Evolutionary conservation across 768 basidiomycete species (phyloP), one percentile per base, ranked within the genome.

Genomic region (Tulasnella sp.): DNA sequence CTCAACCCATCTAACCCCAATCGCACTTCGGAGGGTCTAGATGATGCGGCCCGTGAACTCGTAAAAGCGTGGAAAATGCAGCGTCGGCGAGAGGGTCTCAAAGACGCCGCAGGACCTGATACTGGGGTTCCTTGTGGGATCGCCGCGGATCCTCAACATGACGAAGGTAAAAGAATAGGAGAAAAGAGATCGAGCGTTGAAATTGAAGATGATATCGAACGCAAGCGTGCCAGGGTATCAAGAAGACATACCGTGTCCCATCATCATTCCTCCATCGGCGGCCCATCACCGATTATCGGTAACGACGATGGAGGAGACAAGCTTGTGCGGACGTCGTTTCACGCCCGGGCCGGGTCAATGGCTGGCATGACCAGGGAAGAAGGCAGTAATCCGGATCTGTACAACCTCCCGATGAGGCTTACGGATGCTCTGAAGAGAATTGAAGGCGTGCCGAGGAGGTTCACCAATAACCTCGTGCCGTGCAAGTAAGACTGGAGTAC

Each of bases 61-160:
- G 50, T 52, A 19, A 52, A 52, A 7, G 50, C 31, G 12, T 52
- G 50, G 50, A 52, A 52, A 36, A 12, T 52, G 17, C 50, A 52
- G 34, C 8, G 50, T 9, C 35, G 50, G 36, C 31, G 50, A n/a
- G 50, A 52, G 34, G 50, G 50, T 27, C 36, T 52, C 34, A 37
- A 32, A 36, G 36, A 37, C 32, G 50, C 50, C 50, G 50, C 50
- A 23, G 50, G 50, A 21, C 50, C 50, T 15, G 50, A 52, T 37
- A 52, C 31, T 17, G 50, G 50, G 11, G 39, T 52, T 21, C 50
- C 36, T 17, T 15, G 25, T 34, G 31, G 31, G 50, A 37, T 23
- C 27, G 27, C 25, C 17, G 31, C 31, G 3, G 35, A 36, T 32
- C 19, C 50, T 27, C 23, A 15, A 23, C 23, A 32, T 32, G 15